Conservation (phyloP, 2,329 filamentous ascomycete species). For the Diplocarpon mali region DNA sequence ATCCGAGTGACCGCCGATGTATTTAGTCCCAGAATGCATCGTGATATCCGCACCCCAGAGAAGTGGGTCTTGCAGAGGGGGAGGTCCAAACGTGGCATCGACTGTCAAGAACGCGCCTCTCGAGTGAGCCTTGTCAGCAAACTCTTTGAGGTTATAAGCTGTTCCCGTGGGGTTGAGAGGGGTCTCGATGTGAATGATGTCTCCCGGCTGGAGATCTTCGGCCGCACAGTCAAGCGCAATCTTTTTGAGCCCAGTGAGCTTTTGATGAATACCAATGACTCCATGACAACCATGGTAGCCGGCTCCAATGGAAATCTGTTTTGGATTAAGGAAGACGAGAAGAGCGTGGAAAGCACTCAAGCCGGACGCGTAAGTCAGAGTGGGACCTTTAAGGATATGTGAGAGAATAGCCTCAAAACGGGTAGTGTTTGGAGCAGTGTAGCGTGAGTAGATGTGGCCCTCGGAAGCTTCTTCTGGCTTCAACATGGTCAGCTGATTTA, state of each 20-base stretch:
- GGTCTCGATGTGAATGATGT: constrained; percentile 86
- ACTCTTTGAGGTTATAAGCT: constrained; percentile 61
- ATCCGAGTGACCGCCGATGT: constrained; percentile 91
- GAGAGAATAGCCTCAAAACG: constrained; percentile 78
- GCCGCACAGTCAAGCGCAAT: constrained; percentile 60
- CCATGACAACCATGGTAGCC: constrained; percentile 95
- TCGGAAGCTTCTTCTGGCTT: constrained; percentile 42
- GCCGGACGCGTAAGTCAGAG: constrained; percentile 72
- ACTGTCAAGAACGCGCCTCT: constrained; percentile 69
- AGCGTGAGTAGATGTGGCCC: constrained; percentile 74
- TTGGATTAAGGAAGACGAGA: constrained; percentile 73
- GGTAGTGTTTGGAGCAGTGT: constrained; percentile 66
- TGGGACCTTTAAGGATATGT: constrained; percentile 56
- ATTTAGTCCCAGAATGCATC: constrained; percentile 93
- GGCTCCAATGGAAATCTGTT: constrained; percentile 67
- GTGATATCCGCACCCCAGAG: constrained; percentile 69
- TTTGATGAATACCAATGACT: constrained; percentile 61
- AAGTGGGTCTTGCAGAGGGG: constrained; percentile 81
- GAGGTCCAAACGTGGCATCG: constrained; percentile 88
- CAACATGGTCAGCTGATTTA: constrained; percentile 17
- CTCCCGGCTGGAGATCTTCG: constrained; percentile 59
- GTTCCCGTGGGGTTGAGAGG: constrained; percentile 85
- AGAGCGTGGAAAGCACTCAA: constrained; percentile 82
- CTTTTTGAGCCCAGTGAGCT: constrained; percentile 64
- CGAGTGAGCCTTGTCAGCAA: constrained; percentile 60